Percentiles rank a stretch among this genome's conserved stretches.
Conservation (phyloP, 1,284 basidiomycete species). For the Rhodotorula glutinis region DNA sequence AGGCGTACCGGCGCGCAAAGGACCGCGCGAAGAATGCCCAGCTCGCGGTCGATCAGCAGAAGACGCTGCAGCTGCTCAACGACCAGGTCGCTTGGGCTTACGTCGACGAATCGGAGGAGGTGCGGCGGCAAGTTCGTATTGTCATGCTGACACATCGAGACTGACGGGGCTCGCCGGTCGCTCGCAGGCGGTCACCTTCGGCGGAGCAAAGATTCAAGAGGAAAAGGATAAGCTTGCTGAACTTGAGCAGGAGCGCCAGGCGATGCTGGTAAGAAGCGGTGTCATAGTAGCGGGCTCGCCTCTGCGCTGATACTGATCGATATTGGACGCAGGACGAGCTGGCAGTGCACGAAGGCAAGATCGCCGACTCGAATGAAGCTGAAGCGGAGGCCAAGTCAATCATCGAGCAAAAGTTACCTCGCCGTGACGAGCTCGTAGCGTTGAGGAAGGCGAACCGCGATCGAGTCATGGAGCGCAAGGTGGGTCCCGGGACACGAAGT, state of each 20-base stretch:
- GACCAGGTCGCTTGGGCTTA: conserved; percentile 86
- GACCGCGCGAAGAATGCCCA: conserved; percentile 66
- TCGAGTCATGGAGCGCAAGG: conserved; percentile 54
- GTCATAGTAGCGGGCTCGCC: too few relatives aligned
- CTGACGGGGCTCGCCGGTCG: neutral
- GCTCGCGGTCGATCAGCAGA: conserved; percentile 67
- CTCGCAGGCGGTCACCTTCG: conserved; percentile 12
- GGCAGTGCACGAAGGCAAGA: conserved; percentile 52
- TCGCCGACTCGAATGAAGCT: conserved; percentile 52
- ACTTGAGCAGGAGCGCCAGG: conserved; percentile 28
- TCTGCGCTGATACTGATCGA: too few relatives aligned
- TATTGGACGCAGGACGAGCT: too few relatives aligned
- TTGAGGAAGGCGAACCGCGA: conserved; percentile 55
- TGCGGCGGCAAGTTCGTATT: conserved; percentile 38
- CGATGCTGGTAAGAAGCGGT: neutral
- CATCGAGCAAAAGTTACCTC: conserved; percentile 3
- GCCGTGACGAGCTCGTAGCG: conserved; percentile 41
- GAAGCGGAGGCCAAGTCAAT: conserved; percentile 44
- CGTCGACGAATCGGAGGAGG: conserved; percentile 63
- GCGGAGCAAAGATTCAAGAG: conserved; percentile 32
- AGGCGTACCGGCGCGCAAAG: conserved; percentile 60
- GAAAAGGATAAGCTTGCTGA: conserved; percentile 49
- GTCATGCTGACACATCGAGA: neutral
- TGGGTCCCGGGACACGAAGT: conserved; percentile 43
- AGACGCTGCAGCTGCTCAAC: conserved; percentile 66